Evolutionary conservation across 495 filamentous ascomycete genomes (phyloP).

Genomic region (Podospora pseudocomata): DNA sequence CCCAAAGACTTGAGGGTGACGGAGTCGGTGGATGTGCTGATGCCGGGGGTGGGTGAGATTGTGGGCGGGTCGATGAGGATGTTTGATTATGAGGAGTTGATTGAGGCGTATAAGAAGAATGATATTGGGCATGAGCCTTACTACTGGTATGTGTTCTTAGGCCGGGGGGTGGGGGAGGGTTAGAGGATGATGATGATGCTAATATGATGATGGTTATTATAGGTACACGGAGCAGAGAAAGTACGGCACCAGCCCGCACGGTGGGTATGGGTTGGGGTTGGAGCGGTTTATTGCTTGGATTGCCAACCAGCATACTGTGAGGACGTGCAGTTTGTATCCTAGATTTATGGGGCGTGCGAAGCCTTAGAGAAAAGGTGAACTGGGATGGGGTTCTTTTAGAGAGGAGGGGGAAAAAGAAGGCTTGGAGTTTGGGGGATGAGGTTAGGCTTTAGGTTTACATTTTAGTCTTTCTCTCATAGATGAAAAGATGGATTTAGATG

Average conservation of each 20-base stretch:
- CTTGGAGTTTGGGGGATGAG: constrained; percentile 2
- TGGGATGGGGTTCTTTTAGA: not conserved
- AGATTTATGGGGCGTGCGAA: constrained; percentile 92
- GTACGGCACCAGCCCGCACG: constrained; percentile 93
- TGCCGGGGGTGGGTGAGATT: constrained; percentile 84
- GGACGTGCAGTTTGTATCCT: constrained; percentile 86
- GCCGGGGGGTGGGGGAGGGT: no score
- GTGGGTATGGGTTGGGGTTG: constrained; percentile 90
- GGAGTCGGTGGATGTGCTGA: constrained; percentile 92
- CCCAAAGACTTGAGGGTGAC: constrained; percentile 78
- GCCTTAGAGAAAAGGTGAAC: constrained; percentile 50
- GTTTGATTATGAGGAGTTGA: constrained; percentile 85
- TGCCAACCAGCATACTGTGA: constrained; percentile 85
- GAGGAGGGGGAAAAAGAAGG: not conserved
- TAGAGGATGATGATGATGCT: no score
- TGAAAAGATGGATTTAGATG: not conserved
- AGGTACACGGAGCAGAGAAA: constrained; percentile 92
- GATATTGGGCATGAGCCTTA: constrained; percentile 82
- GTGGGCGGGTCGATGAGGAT: constrained; percentile 97
- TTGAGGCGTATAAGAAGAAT: constrained; percentile 82
- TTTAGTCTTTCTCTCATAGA: not conserved
- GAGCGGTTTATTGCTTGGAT: constrained; percentile 98
- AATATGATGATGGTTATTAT: no score
- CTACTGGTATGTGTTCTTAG: constrained; percentile 61
- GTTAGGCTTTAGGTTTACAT: not conserved